phyloP scores from a whole-genome alignment of 1,139 yeast species.

The Lodderomyces elongisporus region DNA sequence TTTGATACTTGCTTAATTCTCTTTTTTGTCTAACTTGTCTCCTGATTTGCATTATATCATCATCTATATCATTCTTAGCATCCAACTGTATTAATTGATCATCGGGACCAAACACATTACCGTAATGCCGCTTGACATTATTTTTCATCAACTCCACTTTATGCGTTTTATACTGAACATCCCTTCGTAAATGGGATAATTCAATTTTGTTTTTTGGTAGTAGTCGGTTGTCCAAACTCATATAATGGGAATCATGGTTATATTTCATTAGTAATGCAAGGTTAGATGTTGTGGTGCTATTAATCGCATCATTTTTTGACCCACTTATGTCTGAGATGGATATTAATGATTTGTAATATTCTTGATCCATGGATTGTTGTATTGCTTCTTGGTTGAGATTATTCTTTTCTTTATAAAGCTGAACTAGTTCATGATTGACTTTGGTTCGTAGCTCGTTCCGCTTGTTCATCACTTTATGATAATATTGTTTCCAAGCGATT shows the following conservation, averaged over 20 bases:
- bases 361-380: slow-evolving; percentile 15
- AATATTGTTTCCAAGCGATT: slow-evolving; percentile 33
- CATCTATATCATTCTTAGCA: neutral
- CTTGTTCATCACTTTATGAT: slow-evolving; percentile 17
- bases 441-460: slow-evolving; percentile 22
- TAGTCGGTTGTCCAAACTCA: slow-evolving; percentile 19
- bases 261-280: slow-evolving; percentile 8
- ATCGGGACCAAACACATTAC: slow-evolving; percentile 10
- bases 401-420: slow-evolving; percentile 25
- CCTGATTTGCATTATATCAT: neutral
- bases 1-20: no score
- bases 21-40: neutral
- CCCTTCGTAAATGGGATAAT: slow-evolving; percentile 26
- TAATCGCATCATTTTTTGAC: slow-evolving; percentile 7
- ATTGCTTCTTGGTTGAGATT: slow-evolving; percentile 15
- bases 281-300: slow-evolving; percentile 9
- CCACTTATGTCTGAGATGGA: slow-evolving; percentile 17
- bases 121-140: slow-evolving; percentile 10
- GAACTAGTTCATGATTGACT: slow-evolving; percentile 22
- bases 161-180: no score
- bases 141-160: no score
- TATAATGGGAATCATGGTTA: slow-evolving; percentile 26
- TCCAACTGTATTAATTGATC: no score
- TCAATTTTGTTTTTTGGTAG: slow-evolving; percentile 31
- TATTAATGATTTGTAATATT: slow-evolving; percentile 30